Percentiles rank a stretch among this genome's conserved stretches.
phyloP scores from a whole-genome alignment of 2,329 filamentous ascomycete species.

The Fusarium abutilonis region DNA sequence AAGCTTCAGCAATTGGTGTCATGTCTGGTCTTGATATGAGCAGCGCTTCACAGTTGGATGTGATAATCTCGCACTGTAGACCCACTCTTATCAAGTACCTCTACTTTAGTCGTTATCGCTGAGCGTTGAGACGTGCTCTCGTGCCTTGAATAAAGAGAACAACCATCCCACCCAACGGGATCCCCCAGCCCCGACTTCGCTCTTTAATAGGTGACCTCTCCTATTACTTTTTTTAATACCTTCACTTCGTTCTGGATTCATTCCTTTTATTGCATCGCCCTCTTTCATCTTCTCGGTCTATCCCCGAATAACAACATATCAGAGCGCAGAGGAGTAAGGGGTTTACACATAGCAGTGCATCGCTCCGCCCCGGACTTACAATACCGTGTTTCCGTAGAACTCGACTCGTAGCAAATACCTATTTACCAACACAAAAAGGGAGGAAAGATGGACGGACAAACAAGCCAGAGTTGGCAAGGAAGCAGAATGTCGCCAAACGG shows the following conservation, averaged over 20 bases:
- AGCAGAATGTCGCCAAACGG: conserved; percentile 42
- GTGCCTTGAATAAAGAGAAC: conserved; percentile 41
- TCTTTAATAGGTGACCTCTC: conserved; percentile 26
- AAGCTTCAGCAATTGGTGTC: not conserved
- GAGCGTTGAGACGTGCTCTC: conserved; percentile 36
- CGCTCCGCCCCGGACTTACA: conserved; percentile 29
- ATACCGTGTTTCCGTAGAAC: conserved; percentile 26
- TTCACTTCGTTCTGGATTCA: conserved; percentile 10
- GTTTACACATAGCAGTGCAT: conserved; percentile 30
- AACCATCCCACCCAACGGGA: conserved; percentile 14
- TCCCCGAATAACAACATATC: conserved; percentile 23
- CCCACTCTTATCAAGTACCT: conserved; percentile 24
- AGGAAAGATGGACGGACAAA: conserved; percentile 45
- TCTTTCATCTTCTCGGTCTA: conserved; percentile 1
- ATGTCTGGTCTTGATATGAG: not conserved
- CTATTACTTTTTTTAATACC: conserved; percentile 23
- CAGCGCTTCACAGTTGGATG: conserved; percentile 6
- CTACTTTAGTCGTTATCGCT: conserved; percentile 39
- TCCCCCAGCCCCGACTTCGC: conserved; percentile 41
- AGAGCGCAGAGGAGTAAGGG: conserved; percentile 36
- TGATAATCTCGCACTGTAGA: conserved; percentile 39
- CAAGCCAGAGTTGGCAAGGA: conserved; percentile 43
- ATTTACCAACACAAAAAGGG: conserved; percentile 14
- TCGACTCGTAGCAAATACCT: conserved; percentile 13
- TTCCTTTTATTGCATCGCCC: conserved; percentile 8